These are phyloP conservation scores for Tylopilus rubrobrunneus DNA, from an alignment of 768 basidiomycete genomes.

Conservation along the genomic window DNA sequence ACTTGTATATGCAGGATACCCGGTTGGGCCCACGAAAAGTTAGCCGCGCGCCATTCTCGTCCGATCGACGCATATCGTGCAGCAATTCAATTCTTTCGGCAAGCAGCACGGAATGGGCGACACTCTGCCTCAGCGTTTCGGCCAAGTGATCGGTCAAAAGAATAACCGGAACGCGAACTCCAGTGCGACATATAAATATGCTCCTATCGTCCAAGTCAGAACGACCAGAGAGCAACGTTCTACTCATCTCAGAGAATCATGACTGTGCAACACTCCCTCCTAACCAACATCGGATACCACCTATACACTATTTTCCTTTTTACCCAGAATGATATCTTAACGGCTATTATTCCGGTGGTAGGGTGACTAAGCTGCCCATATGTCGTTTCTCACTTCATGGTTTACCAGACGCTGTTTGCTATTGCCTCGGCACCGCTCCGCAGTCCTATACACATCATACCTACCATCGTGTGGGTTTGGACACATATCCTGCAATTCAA, in stretches of 20 bases:
- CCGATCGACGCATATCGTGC: too few species aligned
- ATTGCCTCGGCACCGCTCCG: conserved; percentile 31
- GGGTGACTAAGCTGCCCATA: conserved; percentile 3
- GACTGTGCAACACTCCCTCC: conserved; percentile 11
- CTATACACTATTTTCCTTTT: conserved; percentile 35
- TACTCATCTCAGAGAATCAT: conserved; percentile 8
- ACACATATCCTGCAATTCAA: conserved; percentile 43
- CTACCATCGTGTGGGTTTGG: conserved; percentile 42
- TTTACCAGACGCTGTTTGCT: conserved; percentile 32
- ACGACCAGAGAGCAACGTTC: background rate
- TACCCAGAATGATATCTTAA: conserved; percentile 45
- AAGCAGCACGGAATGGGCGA: too few species aligned
- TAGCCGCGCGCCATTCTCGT: too few species aligned
- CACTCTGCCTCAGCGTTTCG: background rate
- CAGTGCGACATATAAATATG: background rate
- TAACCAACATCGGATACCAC: conserved; percentile 15
- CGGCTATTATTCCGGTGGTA: conserved; percentile 44
- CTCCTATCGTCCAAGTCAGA: background rate
- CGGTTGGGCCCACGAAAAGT: too few species aligned
- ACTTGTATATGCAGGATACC: too few species aligned
- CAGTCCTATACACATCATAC: conserved; percentile 16
- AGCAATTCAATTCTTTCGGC: background rate
- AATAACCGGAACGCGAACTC: background rate
- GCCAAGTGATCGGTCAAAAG: background rate
- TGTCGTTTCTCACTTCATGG: background rate